These are phyloP conservation scores for Calendula officinalis DNA, from an alignment of 129 eudicot genomes.

Conservation along the genomic window DNA sequence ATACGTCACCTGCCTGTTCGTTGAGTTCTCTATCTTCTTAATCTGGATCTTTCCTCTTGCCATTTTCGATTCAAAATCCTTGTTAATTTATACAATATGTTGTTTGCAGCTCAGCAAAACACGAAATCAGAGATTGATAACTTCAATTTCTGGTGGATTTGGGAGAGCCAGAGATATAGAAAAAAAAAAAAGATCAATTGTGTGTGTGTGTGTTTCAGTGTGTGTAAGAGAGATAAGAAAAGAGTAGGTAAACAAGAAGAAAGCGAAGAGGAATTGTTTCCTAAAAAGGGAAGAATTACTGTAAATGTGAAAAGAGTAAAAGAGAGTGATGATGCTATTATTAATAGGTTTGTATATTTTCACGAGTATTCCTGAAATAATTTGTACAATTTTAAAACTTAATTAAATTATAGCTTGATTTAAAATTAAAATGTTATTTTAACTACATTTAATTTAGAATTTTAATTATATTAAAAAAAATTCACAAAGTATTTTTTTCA, in stretches of 20 bases:
- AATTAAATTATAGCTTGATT: no score
- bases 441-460: no score
- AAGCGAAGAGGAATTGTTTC: slow-evolving; percentile 34
- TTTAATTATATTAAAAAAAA: no score
- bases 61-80: slow-evolving; percentile 31
- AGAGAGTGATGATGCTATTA: slow-evolving; percentile 34
- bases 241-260: slow-evolving; percentile 13
- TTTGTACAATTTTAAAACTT: not conserved
- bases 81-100: slow-evolving; percentile 8
- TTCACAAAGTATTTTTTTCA: no score
- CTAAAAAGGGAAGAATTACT: slow-evolving; percentile 46
- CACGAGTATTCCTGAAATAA: slow-evolving; percentile 10
- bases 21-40: slow-evolving; percentile 74
- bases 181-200: slow-evolving; percentile 22
- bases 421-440: no score
- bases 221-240: slow-evolving; percentile 7
- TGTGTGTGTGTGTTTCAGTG: slow-evolving; percentile 13
- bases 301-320: slow-evolving; percentile 45
- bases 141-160: slow-evolving; percentile 9
- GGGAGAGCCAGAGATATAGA: not conserved
- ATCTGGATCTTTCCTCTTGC: slow-evolving; percentile 91
- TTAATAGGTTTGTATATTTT: slow-evolving; percentile 16
- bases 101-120: not conserved
- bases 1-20: slow-evolving; percentile 77
- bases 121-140: slow-evolving; percentile 4